Evolutionary conservation across 2,329 filamentous ascomycete species (phyloP), one percentile per base, ranked within the genome.

Genomic region (Beauveria varroae): DNA sequence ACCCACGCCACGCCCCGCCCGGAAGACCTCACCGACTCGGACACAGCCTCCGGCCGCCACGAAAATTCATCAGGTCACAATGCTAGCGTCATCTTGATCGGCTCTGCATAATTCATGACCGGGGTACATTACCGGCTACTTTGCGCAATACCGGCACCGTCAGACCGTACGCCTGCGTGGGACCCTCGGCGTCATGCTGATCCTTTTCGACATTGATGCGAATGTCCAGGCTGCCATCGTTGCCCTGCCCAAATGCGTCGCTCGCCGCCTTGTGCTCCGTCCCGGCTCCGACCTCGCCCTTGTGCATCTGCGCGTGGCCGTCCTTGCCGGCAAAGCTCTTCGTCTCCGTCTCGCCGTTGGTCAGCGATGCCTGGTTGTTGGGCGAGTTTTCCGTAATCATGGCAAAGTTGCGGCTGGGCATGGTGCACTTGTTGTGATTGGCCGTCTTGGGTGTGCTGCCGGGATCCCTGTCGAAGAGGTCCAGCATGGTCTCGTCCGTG

Each of bases 331-430:
- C 46, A 60, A 78, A 78, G 2, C 70, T 69, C 20, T 63, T 65
- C 22, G 64, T 55, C 20, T 65, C 61, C 5, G 59, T 60, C 41
- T 67, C 67, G 7, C 62, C 64, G n/a, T 62, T 62, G 26, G 70
- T 66, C 4, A 73, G 58, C 58, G 65, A 60, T 22, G 66, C 70
- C 2, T 55, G 49, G 60, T 80, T 80, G 68, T 80, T 79, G 52
- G 83, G 90, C n/a, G 87, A 86, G 74, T 96, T 97, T 72, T 96
- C 90, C 20, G 90, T 89, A 63, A 99, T 87, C 47, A 90, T 88
- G 68, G 93, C 93, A 81, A 91, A 99, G 73, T 99, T 99, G 26
- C 95, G 86, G 66, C 91, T 93, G 2, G 96, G 86, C 74, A 97
- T 97, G 12, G 93, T 97, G 64, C 91, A 89, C 65, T 90, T 83